phyloP scores from a whole-genome alignment of 768 basidiomycete species.

The Boletus edulis region DNA sequence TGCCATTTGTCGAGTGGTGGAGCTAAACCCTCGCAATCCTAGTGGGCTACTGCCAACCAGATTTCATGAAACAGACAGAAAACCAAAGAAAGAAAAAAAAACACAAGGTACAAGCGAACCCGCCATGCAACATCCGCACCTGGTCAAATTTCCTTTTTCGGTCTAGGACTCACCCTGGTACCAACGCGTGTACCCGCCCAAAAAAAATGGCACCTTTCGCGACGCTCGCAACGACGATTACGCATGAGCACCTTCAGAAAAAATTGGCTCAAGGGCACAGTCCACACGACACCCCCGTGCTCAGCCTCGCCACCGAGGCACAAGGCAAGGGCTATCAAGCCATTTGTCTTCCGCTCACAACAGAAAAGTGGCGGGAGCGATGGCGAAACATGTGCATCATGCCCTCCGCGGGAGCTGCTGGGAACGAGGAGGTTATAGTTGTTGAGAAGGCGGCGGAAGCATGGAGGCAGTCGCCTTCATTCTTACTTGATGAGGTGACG shows the following conservation, averaged over 20 bases:
- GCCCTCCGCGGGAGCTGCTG: slow-evolving; percentile 39
- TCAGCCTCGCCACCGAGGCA: slow-evolving; percentile 50
- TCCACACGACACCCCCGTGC: slow-evolving; percentile 46
- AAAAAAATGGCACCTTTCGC: slow-evolving; percentile 27
- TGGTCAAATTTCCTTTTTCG: slow-evolving; percentile 20
- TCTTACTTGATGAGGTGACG: slow-evolving; percentile 82
- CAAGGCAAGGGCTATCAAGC: slow-evolving; percentile 68
- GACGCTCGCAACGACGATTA: slow-evolving; percentile 27
- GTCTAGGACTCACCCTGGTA: neutral
- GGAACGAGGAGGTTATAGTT: slow-evolving; percentile 38
- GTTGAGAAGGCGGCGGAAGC: slow-evolving; percentile 70
- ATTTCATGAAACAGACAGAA: neutral
- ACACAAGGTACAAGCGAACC: neutral
- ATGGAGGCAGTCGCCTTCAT: slow-evolving; percentile 84
- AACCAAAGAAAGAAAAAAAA: neutral
- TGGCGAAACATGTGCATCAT: slow-evolving; percentile 90
- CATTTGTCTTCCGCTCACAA: slow-evolving; percentile 87
- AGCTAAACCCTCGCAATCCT: slow-evolving; percentile 6
- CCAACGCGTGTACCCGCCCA: slow-evolving; percentile 12
- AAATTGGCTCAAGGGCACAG: slow-evolving; percentile 14
- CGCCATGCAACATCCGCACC: slow-evolving; percentile 20
- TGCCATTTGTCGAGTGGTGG: slow-evolving; percentile 20
- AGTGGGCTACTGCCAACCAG: neutral
- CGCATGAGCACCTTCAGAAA: slow-evolving; percentile 40
- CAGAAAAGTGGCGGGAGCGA: slow-evolving; percentile 76